phyloP scores from a whole-genome alignment of 441 rosid species.

The Populus trichocarpa region DNA sequence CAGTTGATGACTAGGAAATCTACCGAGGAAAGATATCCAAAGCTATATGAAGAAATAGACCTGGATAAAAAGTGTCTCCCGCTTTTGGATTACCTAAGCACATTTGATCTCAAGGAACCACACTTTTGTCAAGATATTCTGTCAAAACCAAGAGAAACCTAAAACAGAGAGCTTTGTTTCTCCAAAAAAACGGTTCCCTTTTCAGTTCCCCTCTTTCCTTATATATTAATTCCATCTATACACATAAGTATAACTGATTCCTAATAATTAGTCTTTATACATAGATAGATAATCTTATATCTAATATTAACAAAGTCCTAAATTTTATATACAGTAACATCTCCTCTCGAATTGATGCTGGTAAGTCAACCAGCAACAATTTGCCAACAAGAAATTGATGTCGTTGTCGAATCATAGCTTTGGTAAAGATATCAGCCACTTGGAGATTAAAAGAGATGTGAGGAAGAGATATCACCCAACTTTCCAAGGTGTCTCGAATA shows the following conservation, averaged over 20 bases:
- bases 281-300: too few relatives aligned
- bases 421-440: neutral
- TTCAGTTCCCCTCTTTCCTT: too few relatives aligned
- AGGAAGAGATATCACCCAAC: neutral
- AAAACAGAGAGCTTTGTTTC: too few relatives aligned
- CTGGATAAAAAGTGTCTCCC: constrained; percentile 78
- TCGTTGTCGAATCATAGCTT: neutral
- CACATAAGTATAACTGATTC: too few relatives aligned
- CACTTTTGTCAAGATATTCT: constrained; percentile 35
- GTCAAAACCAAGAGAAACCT: too few relatives aligned
- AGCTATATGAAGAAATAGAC: constrained; percentile 63
- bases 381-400: neutral
- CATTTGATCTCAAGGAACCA: constrained; percentile 79
- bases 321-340: too few relatives aligned
- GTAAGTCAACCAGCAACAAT: too few relatives aligned
- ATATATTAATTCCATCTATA: too few relatives aligned
- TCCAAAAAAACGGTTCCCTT: too few relatives aligned
- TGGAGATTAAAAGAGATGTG: neutral
- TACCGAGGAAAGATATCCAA: constrained; percentile 43
- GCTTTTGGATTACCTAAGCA: constrained; percentile 71
- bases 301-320: too few relatives aligned
- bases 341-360: too few relatives aligned
- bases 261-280: too few relatives aligned
- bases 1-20: constrained; percentile 41
- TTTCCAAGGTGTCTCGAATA: neutral